Evolutionary conservation across 1,284 basidiomycete species (phyloP).

Genomic region (Boletellus deceptivus): DNA sequence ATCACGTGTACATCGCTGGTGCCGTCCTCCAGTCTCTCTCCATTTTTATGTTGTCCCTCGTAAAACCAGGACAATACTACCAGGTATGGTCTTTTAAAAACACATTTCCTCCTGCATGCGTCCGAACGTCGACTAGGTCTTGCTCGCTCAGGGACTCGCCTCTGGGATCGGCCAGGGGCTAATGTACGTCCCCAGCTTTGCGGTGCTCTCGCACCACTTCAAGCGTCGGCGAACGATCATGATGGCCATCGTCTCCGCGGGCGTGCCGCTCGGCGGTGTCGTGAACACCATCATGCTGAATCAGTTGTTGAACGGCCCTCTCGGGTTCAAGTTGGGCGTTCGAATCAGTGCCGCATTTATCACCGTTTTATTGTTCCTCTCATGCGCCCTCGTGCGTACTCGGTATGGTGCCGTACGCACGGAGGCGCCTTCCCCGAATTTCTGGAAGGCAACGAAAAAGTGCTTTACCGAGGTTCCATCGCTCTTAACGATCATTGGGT

Average conservation of each 20-base stretch:
- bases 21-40: slow-evolving; percentile 27
- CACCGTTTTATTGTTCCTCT: slow-evolving; percentile 23
- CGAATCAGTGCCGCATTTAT: slow-evolving; percentile 33
- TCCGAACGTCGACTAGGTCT: slow-evolving; percentile 19
- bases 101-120: neutral
- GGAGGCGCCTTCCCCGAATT: slow-evolving; percentile 1
- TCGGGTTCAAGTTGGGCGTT: slow-evolving; percentile 28
- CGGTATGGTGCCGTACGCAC: slow-evolving; percentile 16
- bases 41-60: slow-evolving; percentile 39
- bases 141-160: slow-evolving; percentile 36
- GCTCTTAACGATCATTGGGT: slow-evolving; percentile 28
- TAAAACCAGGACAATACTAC: slow-evolving; percentile 34
- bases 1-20: slow-evolving; percentile 19
- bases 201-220: slow-evolving; percentile 39
- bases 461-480: slow-evolving; percentile 26
- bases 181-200: slow-evolving; percentile 32
- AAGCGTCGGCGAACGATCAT: slow-evolving; percentile 26
- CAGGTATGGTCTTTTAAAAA: slow-evolving; percentile 20
- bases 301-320: slow-evolving; percentile 31
- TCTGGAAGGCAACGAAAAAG: slow-evolving; percentile 20
- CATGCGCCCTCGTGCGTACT: slow-evolving; percentile 30
- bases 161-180: slow-evolving; percentile 35
- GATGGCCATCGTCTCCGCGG: slow-evolving; percentile 34
- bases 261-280: slow-evolving; percentile 33
- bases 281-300: slow-evolving; percentile 41